phyloP scores from a whole-genome alignment of 129 eudicot species.

The Centaurea solstitialis region DNA sequence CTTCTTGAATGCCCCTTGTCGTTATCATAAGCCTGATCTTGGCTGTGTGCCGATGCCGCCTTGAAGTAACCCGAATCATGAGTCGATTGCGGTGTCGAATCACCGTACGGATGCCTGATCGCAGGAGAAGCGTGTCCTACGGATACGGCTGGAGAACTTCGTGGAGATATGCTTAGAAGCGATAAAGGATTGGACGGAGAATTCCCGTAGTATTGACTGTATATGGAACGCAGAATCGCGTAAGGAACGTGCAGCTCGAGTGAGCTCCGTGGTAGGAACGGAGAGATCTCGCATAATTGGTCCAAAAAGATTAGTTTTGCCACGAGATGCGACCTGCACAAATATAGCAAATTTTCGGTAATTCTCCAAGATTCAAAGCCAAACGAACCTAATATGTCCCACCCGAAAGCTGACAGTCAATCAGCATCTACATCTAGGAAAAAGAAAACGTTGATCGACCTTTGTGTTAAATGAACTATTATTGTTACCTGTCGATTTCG shows the following conservation, averaged over 20 bases:
- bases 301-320: constrained; percentile 89
- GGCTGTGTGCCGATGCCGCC: constrained; percentile 64
- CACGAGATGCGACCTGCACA: constrained; percentile 78
- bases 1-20: constrained; percentile 46
- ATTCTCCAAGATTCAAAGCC: not conserved
- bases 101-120: constrained; percentile 59
- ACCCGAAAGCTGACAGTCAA: not conserved
- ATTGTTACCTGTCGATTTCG: constrained; percentile 73
- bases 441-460: not conserved
- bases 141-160: constrained; percentile 83
- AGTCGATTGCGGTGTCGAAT: constrained; percentile 62
- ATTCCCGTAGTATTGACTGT: constrained; percentile 79
- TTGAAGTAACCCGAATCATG: constrained; percentile 75
- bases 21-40: constrained; percentile 51
- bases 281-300: constrained; percentile 84
- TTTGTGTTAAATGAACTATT: constrained; percentile 10
- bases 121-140: constrained; percentile 79
- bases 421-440: not conserved
- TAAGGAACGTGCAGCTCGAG: constrained; percentile 82
- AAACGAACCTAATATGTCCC: not conserved
- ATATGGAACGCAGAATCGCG: constrained; percentile 81
- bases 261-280: constrained; percentile 77
- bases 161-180: constrained; percentile 63
- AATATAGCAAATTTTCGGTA: not conserved
- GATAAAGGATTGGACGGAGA: constrained; percentile 72